These are phyloP conservation scores for Penicillium hordei DNA, from an alignment of 2,329 filamentous ascomycete species.

Conservation along the genomic window DNA sequence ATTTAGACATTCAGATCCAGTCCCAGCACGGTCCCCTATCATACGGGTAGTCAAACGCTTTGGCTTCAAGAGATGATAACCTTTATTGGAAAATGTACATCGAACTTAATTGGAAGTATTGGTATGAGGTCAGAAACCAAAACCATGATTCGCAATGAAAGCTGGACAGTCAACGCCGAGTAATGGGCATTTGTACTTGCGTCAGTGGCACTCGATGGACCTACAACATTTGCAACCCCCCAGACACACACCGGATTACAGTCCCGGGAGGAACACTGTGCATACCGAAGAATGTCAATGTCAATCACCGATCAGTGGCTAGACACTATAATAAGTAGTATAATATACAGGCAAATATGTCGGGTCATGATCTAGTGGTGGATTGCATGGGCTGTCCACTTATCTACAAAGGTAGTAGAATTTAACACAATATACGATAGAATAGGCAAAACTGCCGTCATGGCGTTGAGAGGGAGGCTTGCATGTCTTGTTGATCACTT, in stretches of 20 bases:
- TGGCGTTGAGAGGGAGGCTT: constrained; percentile 6
- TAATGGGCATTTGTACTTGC: neutral
- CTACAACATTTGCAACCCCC: neutral
- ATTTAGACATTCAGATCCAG: neutral
- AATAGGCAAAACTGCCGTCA: neutral
- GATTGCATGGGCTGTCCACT: constrained; percentile 4
- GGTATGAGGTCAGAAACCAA: neutral
- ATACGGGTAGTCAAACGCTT: neutral
- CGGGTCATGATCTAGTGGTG: constrained; percentile 6
- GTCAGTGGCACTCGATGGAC: constrained; percentile 1
- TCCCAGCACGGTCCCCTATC: neutral
- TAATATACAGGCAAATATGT: constrained; percentile 11
- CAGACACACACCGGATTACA: neutral
- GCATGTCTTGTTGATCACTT: constrained; percentile 12
- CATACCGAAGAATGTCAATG: constrained; percentile 9
- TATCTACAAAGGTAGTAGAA: neutral
- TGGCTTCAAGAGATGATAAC: neutral
- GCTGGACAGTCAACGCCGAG: neutral
- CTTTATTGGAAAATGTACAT: constrained; percentile 1
- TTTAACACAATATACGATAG: neutral
- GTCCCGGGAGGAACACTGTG: neutral
- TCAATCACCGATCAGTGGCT: neutral
- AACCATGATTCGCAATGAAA: neutral
- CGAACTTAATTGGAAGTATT: neutral
- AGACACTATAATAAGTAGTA: neutral